Evolutionary conservation across 371 early-diverging fungal genomes (phyloP), one percentile per base, ranked within the genome.

Genomic region (Haplosporangium sp.): DNA sequence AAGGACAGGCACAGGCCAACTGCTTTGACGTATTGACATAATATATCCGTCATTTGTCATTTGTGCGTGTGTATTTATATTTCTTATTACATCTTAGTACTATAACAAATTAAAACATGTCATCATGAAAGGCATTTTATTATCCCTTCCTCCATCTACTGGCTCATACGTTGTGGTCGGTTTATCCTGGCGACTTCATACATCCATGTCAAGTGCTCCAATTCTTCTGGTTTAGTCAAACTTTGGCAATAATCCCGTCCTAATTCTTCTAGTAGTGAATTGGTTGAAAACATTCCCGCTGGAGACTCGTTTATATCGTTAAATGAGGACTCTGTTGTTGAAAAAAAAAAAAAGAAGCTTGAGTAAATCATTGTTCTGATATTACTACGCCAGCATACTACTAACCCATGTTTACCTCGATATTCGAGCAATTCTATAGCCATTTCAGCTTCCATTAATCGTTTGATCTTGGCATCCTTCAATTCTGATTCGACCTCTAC

Each of bases 151-250:
- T 27, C 27, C 27, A 27, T 27, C 27, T 27, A 66, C 45, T 57
- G 34, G 27, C 48, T 50, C 20, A 74, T 56, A 35, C 71, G 47
- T 40, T 76, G 63, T n/a, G 65, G 63, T 9, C 27, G 20, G 44
- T 34, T 56, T 9, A 76, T 57, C 62, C 63, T 50, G 19, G 39
- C 58, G 7, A 27, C 64, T 37, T 68, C 77, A 50, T 68, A 76
- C 65, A 76, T 76, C 77, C 77, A 76, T 27, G 69, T 64, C 50
- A 67, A 65, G 7, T 39, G n/a, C 37, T 76, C 77, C 9, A 71
- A 61, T 35, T 76, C 77, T 8, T 67, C 77, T 19, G 60, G 52
- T 0, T 45, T 65, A 8, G 65, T 64, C 68, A 72, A 34, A 13
- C 34, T 48, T 20, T n/a, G 47, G 13, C 20, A 52, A 15, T 59